Conservation (phyloP, 192 early-diverging fungal genomes). For the Diversispora epigaea region DNA sequence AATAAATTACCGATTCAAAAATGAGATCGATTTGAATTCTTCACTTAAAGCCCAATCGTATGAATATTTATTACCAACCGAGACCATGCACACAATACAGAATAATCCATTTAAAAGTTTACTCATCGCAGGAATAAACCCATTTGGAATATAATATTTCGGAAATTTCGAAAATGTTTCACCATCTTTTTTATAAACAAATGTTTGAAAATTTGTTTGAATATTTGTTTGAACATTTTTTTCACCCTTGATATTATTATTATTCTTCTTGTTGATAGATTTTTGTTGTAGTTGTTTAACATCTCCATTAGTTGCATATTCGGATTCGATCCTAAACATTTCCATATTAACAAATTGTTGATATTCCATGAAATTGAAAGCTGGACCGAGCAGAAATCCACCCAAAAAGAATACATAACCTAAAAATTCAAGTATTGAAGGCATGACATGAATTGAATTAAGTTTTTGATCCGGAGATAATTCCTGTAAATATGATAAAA, state of each 20-base stretch:
- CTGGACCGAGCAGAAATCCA: constrained; percentile 80
- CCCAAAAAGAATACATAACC: constrained; percentile 91
- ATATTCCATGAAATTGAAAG: constrained; percentile 73
- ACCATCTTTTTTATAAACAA: background rate
- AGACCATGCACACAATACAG: background rate
- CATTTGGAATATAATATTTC: constrained; percentile 15
- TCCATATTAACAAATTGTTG: constrained; percentile 47
- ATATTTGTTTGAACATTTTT: too few species aligned
- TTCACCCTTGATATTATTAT: background rate
- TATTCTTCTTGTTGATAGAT: background rate
- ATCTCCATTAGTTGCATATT: too few species aligned
- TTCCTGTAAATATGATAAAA: constrained; percentile 37
- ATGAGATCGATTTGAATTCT: constrained; percentile 13
- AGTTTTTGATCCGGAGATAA: constrained; percentile 67
- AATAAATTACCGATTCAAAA: constrained; percentile 21
- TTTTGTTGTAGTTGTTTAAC: background rate
- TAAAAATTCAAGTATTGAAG: constrained; percentile 72
- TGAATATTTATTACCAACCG: constrained; percentile 2
- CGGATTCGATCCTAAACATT: constrained; percentile 34
- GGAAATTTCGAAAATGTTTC: background rate
- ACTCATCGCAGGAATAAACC: constrained; percentile 16
- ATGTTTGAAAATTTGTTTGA: background rate
- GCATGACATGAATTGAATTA: constrained; percentile 60
- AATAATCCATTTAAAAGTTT: constrained; percentile 17
- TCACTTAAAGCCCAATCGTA: constrained; percentile 26